Evolutionary conservation across 495 filamentous ascomycete genomes (phyloP).

Genomic region (Penicillium turbatum): DNA sequence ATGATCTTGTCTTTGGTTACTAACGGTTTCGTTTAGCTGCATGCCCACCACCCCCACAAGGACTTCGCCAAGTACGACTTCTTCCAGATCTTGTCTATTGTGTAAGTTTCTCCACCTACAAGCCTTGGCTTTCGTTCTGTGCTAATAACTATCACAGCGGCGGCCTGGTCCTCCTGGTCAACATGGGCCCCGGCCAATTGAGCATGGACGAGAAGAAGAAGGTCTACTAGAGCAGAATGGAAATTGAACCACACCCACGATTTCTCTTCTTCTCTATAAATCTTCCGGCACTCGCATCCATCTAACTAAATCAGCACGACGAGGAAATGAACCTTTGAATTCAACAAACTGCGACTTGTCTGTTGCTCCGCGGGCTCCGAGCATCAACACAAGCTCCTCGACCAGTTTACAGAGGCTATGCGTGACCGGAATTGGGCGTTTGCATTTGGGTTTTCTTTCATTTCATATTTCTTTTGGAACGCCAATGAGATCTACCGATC

Average conservation of each 20-base stretch:
- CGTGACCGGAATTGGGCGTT: constrained; percentile 1
- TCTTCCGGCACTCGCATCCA: constrained; percentile 5
- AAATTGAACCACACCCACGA: neutral
- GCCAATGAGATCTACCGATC: neutral
- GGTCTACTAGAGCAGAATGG: constrained; percentile 67
- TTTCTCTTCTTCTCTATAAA: constrained; percentile 15
- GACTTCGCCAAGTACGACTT: constrained; percentile 99
- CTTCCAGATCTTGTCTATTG: constrained; percentile 99
- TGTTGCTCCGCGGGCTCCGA: constrained; percentile 2
- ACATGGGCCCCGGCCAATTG: constrained; percentile 96
- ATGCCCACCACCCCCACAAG: constrained; percentile 97
- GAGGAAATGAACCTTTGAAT: neutral
- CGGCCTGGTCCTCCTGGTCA: constrained; percentile 89
- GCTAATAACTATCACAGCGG: constrained; percentile 50
- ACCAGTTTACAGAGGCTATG: neutral
- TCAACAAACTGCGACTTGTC: neutral
- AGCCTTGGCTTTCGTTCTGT: neutral
- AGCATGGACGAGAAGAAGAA: constrained; percentile 99
- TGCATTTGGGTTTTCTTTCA: constrained; percentile 5
- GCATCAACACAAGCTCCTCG: neutral
- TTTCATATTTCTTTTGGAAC: constrained; percentile 2
- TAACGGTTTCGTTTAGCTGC: constrained; percentile 60
- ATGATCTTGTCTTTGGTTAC: neutral
- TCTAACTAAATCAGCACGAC: constrained; percentile 3
- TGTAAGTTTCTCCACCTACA: constrained; percentile 52